phyloP scores from a whole-genome alignment of 176 grass and related monocot species.

The Eremochloa ophiuroides region DNA sequence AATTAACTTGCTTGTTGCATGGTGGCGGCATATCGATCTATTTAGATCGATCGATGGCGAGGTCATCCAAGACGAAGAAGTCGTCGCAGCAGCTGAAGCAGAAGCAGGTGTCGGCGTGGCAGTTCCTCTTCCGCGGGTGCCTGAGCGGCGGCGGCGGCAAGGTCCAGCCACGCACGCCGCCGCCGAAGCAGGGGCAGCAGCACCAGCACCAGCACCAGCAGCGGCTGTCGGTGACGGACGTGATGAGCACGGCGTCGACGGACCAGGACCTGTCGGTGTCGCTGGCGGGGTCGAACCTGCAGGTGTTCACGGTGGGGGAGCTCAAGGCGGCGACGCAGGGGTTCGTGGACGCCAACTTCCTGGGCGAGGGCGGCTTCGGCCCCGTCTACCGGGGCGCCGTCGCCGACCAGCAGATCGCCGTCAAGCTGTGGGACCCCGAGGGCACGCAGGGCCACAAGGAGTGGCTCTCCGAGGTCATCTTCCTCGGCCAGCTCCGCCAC shows the following conservation, averaged over 20 bases:
- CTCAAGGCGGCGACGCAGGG: constrained; percentile 55
- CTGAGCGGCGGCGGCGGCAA: not conserved
- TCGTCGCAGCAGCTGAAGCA: not conserved
- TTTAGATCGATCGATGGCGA: not conserved
- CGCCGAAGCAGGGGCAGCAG: not conserved
- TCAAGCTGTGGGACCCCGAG: constrained; percentile 84
- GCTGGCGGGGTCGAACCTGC: constrained; percentile 66
- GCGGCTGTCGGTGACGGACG: constrained; percentile 58
- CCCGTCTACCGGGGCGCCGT: constrained; percentile 70
- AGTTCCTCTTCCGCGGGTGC: constrained; percentile 28
- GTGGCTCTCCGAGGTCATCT: constrained; percentile 84
- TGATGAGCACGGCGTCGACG: constrained; percentile 52
- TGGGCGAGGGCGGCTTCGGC: constrained; percentile 75
- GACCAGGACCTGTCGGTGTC: constrained; percentile 78
- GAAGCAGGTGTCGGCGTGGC: constrained; percentile 3
- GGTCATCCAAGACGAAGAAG: not conserved
- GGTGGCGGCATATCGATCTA: too few relatives aligned
- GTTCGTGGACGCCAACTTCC: constrained; percentile 62
- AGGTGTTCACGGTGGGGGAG: constrained; percentile 70
- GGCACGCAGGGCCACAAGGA: constrained; percentile 77
- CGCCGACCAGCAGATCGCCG: constrained; percentile 62
- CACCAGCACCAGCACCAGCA: constrained; percentile 30
- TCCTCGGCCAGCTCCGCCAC: constrained; percentile 64
- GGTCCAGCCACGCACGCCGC: constrained; percentile 22
- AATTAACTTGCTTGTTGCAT: too few relatives aligned